phyloP scores from a whole-genome alignment of 257 asterid genomes.

The Solanum virginianum region DNA sequence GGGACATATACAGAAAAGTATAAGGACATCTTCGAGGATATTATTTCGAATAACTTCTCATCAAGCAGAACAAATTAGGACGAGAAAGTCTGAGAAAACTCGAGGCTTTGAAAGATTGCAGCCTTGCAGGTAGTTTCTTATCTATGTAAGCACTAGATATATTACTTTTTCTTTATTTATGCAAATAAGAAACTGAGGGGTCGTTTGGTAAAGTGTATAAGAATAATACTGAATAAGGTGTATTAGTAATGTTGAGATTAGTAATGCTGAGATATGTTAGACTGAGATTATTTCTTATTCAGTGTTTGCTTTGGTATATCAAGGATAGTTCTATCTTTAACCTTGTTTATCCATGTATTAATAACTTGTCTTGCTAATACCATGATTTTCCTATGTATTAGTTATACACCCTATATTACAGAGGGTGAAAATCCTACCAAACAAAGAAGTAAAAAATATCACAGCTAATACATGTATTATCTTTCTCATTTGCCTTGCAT shows the following conservation, averaged over 20 bases:
- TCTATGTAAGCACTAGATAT: neutral
- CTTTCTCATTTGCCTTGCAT: neutral
- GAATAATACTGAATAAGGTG: neutral
- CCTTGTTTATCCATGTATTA: neutral
- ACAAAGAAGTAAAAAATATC: neutral
- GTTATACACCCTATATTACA: neutral
- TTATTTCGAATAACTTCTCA: neutral
- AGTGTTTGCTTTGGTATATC: neutral
- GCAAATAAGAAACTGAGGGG: neutral
- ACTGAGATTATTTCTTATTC: too few relatives aligned
- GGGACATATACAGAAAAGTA: neutral
- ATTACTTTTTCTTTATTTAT: neutral
- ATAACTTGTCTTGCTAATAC: neutral
- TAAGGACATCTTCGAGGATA: neutral
- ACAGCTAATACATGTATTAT: neutral
- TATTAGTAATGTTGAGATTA: neutral
- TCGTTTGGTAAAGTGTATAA: neutral
- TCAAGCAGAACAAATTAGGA: neutral
- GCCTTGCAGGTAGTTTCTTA: neutral
- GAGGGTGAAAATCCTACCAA: neutral
- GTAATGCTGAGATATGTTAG: neutral
- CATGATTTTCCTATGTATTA: neutral
- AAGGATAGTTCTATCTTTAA: neutral
- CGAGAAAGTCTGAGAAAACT: neutral
- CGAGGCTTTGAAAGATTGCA: neutral